Conservation (phyloP, 805 yeast species). For the Scheffersomyces amazonensis region DNA sequence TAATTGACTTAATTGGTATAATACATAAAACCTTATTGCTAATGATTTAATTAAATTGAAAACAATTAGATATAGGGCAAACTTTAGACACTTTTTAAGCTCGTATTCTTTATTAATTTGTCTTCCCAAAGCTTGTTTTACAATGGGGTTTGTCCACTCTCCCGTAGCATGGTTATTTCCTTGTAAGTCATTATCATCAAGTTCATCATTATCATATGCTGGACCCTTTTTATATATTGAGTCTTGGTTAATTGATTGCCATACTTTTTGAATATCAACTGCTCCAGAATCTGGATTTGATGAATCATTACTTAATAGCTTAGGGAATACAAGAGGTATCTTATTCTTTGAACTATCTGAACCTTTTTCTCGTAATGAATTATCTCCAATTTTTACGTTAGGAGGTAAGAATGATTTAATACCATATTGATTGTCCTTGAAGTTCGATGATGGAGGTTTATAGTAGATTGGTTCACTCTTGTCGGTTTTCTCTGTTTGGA, state of each 20-base stretch:
- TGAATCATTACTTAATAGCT: not conserved
- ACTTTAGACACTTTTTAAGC: constrained; percentile 26
- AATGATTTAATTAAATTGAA: constrained; percentile 21
- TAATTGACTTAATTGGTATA: constrained; percentile 6
- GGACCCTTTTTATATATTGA: not conserved
- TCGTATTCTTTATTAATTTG: constrained; percentile 42
- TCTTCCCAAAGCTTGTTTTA: constrained; percentile 42
- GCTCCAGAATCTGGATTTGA: not conserved
- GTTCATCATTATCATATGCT: constrained; percentile 7
- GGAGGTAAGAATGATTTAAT: constrained; percentile 26
- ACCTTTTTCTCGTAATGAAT: not conserved
- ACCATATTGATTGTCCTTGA: constrained; percentile 21
- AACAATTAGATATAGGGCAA: constrained; percentile 22
- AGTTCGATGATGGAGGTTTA: constrained; percentile 26
- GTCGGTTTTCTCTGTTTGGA: not conserved
- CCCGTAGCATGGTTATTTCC: constrained; percentile 15
- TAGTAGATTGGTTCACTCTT: constrained; percentile 23
- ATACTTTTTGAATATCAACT: not conserved
- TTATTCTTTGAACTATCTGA: constrained; percentile 1
- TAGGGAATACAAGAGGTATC: constrained; percentile 9
- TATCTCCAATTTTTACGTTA: constrained; percentile 5
- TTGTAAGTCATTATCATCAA: constrained; percentile 7
- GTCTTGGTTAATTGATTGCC: not conserved
- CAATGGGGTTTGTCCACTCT: constrained; percentile 41
- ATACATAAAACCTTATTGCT: constrained; percentile 6